Base-by-base conservation (phyloP, 2,329 filamentous ascomycete species). In the Aplosporella prunicola region DNA sequence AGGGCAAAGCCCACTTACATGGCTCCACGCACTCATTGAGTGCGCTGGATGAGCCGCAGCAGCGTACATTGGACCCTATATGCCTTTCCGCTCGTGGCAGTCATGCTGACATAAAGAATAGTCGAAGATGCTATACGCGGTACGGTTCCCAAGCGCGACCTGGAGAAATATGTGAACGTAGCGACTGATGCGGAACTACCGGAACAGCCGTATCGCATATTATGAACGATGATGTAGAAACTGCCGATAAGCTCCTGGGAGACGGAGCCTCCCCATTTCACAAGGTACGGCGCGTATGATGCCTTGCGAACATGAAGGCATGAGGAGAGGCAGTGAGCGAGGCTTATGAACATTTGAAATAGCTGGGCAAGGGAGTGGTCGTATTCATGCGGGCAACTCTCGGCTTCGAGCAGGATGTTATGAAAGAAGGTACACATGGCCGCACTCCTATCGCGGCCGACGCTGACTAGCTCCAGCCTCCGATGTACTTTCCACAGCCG, bases 321-420 rank as follows among this genome's bases (percentile, higher is more conserved):
- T 25, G 22, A 14, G 13, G 18, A 14, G 25, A 34, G 14, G 9
- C 11, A 26, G 20, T 9, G 13, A 23, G 8, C 7, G 8, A 10
- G 3, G 5, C 5, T 17, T 25, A n/a, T 31, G 35, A 15, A 38
- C 20, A n/a, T 23, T 3, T 32, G 17, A 36, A 28, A 41, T 68
- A 82, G 65, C 71, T 96, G 22, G 88, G 87, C 20, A 70, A 80
- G 47, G 82, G 85, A 35, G 78, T 94, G 22, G 78, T 87, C 14
- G 77, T 76, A 29, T 96, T 96, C 56, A 79, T 96, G 60, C 73
- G 79, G 48, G 87, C 88, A 13, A 80, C 91, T 2, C 66, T 96
- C 1, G 88, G 88, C 2, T 91, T 94, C 51, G 91, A 96, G 61
- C 88, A 93, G 58, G 79, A 91, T 3, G 72, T 93, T 47, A 91